Base-by-base conservation (phyloP, 176 grass and related monocot genomes). In the Dendrocalamus sinicus region DNA sequence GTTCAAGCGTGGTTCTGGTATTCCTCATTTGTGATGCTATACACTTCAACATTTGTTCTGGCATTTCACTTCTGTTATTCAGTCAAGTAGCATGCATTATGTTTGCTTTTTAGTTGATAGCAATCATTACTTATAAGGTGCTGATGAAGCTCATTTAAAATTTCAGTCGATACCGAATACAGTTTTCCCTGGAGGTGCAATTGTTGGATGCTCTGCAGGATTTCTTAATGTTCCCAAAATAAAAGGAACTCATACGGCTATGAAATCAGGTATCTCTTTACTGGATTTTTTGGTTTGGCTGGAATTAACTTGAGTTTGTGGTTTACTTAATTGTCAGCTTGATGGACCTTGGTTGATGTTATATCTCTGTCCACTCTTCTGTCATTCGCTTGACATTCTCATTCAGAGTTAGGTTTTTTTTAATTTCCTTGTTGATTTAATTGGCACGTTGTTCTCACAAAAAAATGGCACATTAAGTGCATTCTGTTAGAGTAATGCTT, bases 151-250 rank as follows among this genome's bases (percentile, higher is more conserved):
- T 72, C 1, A 54, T 86, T 14, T 86, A 72, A 71, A 73, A 73
- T 92, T 95, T 72, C 90, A 98, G 96, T 95, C 96, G 16, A 91
- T 98, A 90, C 96, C 96, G 45, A 91, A 98, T 92, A 88, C 96
- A 74, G 81, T 98, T 80, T 95, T 98, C 77, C 93, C 96, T 0
- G 93, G 96, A 87, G 96, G 96, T 65, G 96, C 91, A 82, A 94
- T 98, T 89, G 89, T 98, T 65, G 93, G 96, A 84, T 98, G 96
- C 78, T 98, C 96, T 81, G 96, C 91, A 81, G 96, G 96, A 52
- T 98, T 94, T 87, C 45, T 98, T 83, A 95, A 98, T 88, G 96
- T 98, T 64, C 96, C 91, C 11, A 98, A 98, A 87, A 98, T 98
- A 81, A 98, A 98, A 89, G 96, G 96, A 80, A 91, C 93, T 48